Conservation (phyloP, 768 basidiomycete genomes). For the Suillus variegatus region DNA sequence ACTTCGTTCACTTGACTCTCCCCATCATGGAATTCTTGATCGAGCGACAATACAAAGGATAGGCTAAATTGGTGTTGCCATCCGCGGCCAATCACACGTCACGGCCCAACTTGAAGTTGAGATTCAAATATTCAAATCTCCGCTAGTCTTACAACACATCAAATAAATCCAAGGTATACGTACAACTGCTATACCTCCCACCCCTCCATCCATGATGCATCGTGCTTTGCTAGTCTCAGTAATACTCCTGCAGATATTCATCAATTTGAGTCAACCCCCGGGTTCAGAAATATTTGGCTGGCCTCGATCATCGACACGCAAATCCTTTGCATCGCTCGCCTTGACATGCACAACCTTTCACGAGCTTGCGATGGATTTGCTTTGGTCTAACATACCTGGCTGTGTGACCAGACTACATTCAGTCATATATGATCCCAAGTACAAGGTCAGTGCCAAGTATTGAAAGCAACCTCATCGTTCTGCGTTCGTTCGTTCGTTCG, state of each 20-base stretch:
- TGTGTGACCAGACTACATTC: not conserved
- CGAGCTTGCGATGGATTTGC: constrained; percentile 5
- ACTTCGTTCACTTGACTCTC: no score
- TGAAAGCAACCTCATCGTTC: not conserved
- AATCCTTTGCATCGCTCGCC: constrained; percentile 4
- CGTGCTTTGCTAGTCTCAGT: not conserved
- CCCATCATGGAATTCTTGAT: no score
- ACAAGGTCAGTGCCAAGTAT: not conserved
- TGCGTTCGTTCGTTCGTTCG: not conserved
- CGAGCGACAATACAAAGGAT: no score
- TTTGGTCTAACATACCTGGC: constrained; percentile 2
- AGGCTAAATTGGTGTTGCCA: no score
- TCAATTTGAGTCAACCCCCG: not conserved
- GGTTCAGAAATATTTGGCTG: not conserved
- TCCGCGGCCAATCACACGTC: no score
- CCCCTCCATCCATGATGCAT: not conserved
- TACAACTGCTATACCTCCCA: not conserved
- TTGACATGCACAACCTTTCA: constrained; percentile 11
- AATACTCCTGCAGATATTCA: not conserved
- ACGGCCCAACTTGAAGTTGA: no score
- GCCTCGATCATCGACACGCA: not conserved
- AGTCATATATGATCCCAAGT: not conserved
- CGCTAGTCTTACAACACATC: not conserved
- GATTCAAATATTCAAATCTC: not conserved
- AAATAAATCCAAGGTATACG: not conserved